phyloP scores from a whole-genome alignment of 106 monocot species.

The Apostasia ramifera region DNA sequence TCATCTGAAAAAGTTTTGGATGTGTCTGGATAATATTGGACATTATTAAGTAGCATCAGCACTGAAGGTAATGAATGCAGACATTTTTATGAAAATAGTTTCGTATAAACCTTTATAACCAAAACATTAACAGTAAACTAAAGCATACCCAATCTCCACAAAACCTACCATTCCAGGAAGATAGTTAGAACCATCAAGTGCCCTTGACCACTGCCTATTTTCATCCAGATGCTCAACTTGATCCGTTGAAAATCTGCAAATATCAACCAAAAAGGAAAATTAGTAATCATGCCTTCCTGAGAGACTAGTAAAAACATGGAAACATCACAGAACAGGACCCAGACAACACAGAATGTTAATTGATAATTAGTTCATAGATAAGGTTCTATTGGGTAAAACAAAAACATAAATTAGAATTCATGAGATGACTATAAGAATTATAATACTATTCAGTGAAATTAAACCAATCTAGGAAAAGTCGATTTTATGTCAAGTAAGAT shows the following conservation, averaged over 20 bases:
- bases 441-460: no score
- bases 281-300: neutral
- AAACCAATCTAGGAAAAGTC: no score
- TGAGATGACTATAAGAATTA: no score
- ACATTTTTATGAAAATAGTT: no score
- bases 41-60: no score
- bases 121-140: neutral
- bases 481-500: no score
- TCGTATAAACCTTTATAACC: no score
- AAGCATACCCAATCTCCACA: neutral
- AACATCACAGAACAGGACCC: neutral
- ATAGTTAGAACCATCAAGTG: constrained; percentile 97
- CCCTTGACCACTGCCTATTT: constrained; percentile 96
- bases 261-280: constrained; percentile 2
- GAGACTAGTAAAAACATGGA: neutral
- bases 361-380: no score
- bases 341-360: neutral
- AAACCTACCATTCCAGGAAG: constrained; percentile 94
- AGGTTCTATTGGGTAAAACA: neutral
- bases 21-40: no score
- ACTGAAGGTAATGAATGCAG: no score
- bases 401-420: neutral
- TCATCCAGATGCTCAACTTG: constrained; percentile 86
- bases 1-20: no score
- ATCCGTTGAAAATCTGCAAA: constrained; percentile 54